Evolutionary conservation across 225 moss, liverwort and hornwort genomes (phyloP).

Genomic region (Rhytidiadelphus loreus): DNA sequence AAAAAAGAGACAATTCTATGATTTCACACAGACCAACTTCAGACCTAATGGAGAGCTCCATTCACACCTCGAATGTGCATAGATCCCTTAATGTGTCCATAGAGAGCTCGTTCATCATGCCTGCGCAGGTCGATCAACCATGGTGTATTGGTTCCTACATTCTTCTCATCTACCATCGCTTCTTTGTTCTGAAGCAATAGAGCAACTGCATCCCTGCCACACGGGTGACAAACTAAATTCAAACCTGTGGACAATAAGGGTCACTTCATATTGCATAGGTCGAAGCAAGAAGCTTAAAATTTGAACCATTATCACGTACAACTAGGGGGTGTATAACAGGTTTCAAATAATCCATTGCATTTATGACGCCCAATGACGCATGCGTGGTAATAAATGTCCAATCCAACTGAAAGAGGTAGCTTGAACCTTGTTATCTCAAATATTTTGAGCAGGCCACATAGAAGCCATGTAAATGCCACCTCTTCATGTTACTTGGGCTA

Average conservation of each 20-base stretch:
- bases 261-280: background rate
- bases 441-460: background rate
- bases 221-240: background rate
- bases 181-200: constrained; percentile 51
- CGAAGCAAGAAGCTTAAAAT: background rate
- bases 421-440: background rate
- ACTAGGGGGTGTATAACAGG: background rate
- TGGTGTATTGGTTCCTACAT: constrained; percentile 28
- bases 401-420: background rate
- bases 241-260: background rate
- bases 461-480: background rate
- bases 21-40: background rate
- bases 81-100: constrained; percentile 80
- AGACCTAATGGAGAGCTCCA: background rate
- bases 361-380: background rate
- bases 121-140: constrained; percentile 80
- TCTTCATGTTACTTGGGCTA: background rate
- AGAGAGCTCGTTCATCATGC: constrained; percentile 70
- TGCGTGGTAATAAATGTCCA: background rate
- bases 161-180: constrained; percentile 22
- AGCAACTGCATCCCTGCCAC: constrained; percentile 60
- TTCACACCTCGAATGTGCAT: constrained; percentile 73
- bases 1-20: background rate
- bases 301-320: background rate
- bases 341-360: background rate